Base-by-base conservation (phyloP, 2,329 filamentous ascomycete genomes). In the Zymoseptoria tritici region DNA sequence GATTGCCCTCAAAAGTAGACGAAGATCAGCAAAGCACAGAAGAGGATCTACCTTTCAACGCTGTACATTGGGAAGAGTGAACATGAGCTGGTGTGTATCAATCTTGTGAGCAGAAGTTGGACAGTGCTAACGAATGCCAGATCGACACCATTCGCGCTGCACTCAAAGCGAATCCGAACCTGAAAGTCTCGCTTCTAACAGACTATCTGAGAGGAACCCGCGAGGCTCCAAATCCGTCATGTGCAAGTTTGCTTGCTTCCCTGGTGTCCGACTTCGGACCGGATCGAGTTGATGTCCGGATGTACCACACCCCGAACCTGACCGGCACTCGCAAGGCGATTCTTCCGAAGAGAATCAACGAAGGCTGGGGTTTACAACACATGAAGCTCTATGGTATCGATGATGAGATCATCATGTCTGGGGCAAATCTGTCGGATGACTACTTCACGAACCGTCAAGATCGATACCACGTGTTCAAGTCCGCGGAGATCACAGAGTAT, bases 331-430 rank as follows among this genome's bases (percentile, higher is more conserved):
- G 87, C 55, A 97, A 97, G 76, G 86, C 86, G 69, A 80, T 89
- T 66, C 84, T 97, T 2, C 94, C 94, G 0, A 90, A 85, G 71
- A 83, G 94, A 20, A 93, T 99, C 72, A 99, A 99, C 67, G 94
- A 99, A 76, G 94, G 94, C 19, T 99, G 94, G 94, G 94, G 94
- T 1, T 77, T 99, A 62, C 94, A 99, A 73, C 94, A 99, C 72
- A 99, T 99, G 93, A 99, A 99, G 80, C 80, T 99, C 0, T 99
- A 99, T 68, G 94, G 94, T 0, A 79, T 96, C 21, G 94, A 99
- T 68, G 91, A 99, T 70, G 91, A 96, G 74, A 88, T 99, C 60
- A 93, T 99, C 65, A 84, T 99, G 68, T 96, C 92, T 7, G 92
- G 91, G 84, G 94, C 94, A 16, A 99, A 99, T 67, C 78, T 99